Evolutionary conservation across 1,284 basidiomycete species (phyloP).

Genomic region (Ustilago trichophora): DNA sequence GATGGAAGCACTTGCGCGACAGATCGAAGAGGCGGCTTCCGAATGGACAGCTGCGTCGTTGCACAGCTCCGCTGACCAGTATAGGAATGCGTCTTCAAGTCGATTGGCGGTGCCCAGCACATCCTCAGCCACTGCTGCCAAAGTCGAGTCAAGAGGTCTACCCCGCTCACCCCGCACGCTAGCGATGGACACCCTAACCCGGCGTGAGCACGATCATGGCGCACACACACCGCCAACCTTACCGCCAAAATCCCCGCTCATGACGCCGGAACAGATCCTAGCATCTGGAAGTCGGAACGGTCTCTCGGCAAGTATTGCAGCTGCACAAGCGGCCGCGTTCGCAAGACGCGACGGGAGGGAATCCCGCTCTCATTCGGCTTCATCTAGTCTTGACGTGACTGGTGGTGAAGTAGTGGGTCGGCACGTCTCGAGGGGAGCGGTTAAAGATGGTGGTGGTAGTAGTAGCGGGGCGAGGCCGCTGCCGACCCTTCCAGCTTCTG

Average conservation of each 20-base stretch:
- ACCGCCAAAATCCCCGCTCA: slow-evolving; percentile 40
- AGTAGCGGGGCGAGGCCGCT: slow-evolving; percentile 10
- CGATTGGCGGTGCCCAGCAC: not conserved
- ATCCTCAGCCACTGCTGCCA: not conserved
- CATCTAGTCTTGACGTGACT: slow-evolving; percentile 11
- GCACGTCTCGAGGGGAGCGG: no score
- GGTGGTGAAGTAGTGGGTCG: no score
- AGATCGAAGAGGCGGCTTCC: slow-evolving; percentile 30
- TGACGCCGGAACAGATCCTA: slow-evolving; percentile 37
- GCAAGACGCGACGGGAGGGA: slow-evolving; percentile 15
- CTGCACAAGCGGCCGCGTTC: slow-evolving; percentile 44
- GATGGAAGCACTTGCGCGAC: slow-evolving; percentile 23
- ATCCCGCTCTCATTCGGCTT: slow-evolving; percentile 13
- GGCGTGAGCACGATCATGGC: slow-evolving; percentile 11
- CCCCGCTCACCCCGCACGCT: slow-evolving; percentile 40
- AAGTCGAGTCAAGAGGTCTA: not conserved
- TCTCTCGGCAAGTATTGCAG: slow-evolving; percentile 35
- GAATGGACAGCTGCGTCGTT: slow-evolving; percentile 9
- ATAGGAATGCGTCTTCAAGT: not conserved
- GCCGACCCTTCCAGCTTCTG: slow-evolving; percentile 12
- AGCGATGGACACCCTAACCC: slow-evolving; percentile 37
- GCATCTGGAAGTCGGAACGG: slow-evolving; percentile 20
- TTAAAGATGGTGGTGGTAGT: no score
- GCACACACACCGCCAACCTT: slow-evolving; percentile 9
- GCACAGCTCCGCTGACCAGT: not conserved